phyloP scores from a whole-genome alignment of 495 filamentous ascomycete species.

The Hypoxylon lienhwacheense region DNA sequence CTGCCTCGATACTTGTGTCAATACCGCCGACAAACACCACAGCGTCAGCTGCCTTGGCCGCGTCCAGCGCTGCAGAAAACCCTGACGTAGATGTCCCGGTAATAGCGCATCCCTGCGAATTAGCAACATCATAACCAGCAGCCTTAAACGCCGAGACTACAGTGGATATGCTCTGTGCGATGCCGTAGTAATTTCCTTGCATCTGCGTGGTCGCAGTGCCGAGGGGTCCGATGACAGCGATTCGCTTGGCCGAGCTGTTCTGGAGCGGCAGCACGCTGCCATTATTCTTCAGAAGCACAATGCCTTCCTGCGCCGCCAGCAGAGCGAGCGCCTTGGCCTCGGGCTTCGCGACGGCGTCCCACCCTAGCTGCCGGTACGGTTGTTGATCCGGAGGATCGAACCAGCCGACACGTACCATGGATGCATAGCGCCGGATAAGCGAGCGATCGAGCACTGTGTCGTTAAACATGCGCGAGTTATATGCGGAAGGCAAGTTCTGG shows the following conservation, averaged over 20 bases:
- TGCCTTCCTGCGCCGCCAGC: slow-evolving; percentile 60
- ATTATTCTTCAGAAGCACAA: slow-evolving; percentile 65
- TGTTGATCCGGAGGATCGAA: slow-evolving; percentile 55
- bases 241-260: slow-evolving; percentile 40
- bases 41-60: slow-evolving; percentile 44
- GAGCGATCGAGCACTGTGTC: slow-evolving; percentile 53
- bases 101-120: slow-evolving; percentile 49
- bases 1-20: slow-evolving; percentile 45
- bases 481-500: slow-evolving; percentile 51
- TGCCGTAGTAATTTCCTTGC: slow-evolving; percentile 63
- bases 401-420: slow-evolving; percentile 59
- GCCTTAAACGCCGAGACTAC: slow-evolving; percentile 54
- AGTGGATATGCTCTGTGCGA: slow-evolving; percentile 58
- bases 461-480: slow-evolving; percentile 38
- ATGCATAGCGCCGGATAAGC: slow-evolving; percentile 58
- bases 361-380: slow-evolving; percentile 55
- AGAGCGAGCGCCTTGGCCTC: slow-evolving; percentile 58
- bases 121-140: slow-evolving; percentile 51
- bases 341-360: slow-evolving; percentile 55
- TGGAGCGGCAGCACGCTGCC: slow-evolving; percentile 54
- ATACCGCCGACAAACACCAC: slow-evolving; percentile 51
- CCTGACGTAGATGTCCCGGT: slow-evolving; percentile 45
- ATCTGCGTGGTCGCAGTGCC: slow-evolving; percentile 61
- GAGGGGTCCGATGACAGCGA: slow-evolving; percentile 63
- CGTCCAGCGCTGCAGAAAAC: slow-evolving; percentile 40